These are phyloP conservation scores for Nicotiana tabacum DNA, from an alignment of 257 asterid species.

Conservation along the genomic window DNA sequence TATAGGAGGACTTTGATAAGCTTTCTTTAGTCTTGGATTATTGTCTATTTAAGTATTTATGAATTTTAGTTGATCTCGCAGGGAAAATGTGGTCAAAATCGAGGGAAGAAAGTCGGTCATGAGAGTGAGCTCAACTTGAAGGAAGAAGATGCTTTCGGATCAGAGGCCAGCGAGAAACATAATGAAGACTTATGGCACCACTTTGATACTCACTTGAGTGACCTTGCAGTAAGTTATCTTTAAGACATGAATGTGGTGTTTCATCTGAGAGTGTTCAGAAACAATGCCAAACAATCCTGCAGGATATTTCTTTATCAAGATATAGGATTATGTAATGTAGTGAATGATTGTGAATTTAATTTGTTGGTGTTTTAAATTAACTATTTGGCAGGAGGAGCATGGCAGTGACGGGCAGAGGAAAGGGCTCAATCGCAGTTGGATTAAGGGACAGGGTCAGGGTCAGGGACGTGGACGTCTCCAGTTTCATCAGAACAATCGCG, in stretches of 20 bases:
- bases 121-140: slow-evolving; percentile 43
- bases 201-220: slow-evolving; percentile 33
- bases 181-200: slow-evolving; percentile 30
- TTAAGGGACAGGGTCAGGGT: slow-evolving; percentile 46
- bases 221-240: slow-evolving; percentile 35
- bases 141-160: slow-evolving; percentile 44
- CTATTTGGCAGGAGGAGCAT: slow-evolving; percentile 32
- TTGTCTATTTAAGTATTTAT: not conserved
- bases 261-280: not conserved
- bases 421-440: slow-evolving; percentile 33
- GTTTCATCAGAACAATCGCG: slow-evolving; percentile 36
- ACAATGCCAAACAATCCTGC: not conserved
- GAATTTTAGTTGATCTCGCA: slow-evolving; percentile 12
- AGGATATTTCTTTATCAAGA: no score
- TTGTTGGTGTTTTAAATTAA: not conserved
- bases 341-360: not conserved
- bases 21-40: not conserved
- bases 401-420: slow-evolving; percentile 35
- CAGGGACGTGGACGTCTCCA: slow-evolving; percentile 19
- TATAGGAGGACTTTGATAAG: not conserved
- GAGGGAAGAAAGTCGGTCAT: slow-evolving; percentile 45
- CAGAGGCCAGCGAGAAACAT: slow-evolving; percentile 30
- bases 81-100: slow-evolving; percentile 50
- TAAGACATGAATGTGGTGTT: not conserved
- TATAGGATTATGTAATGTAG: not conserved